A percentile compares a stretch with the other conserved stretches of the same genome.
These are phyloP conservation scores for Neopestalotiopsis clavispora DNA, from an alignment of 2,329 filamentous ascomycete genomes.

Conservation along the genomic window DNA sequence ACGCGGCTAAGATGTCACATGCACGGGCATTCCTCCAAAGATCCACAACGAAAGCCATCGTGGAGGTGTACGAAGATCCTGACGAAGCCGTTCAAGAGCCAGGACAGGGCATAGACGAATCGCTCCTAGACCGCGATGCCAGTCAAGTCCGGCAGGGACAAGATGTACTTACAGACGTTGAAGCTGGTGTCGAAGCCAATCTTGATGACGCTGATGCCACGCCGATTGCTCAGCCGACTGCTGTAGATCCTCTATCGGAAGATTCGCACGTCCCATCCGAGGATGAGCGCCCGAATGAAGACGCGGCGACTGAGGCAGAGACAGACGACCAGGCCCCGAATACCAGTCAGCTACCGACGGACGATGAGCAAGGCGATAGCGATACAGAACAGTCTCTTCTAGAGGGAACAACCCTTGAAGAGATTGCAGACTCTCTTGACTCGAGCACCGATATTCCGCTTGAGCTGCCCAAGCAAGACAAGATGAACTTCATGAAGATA, in stretches of 20 bases:
- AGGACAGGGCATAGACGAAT: slow-evolving; percentile 69
- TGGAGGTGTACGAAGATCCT: slow-evolving; percentile 94
- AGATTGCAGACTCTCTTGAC: slow-evolving; percentile 67
- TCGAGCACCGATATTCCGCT: slow-evolving; percentile 64
- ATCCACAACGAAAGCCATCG: slow-evolving; percentile 91
- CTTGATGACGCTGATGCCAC: slow-evolving; percentile 7
- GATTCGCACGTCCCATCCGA: slow-evolving; percentile 33
- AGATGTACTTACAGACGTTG: background rate
- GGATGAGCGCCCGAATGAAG: slow-evolving; percentile 28
- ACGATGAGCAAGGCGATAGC: slow-evolving; percentile 71
- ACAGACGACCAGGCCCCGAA: slow-evolving; percentile 48
- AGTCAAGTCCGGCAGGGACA: slow-evolving; percentile 16
- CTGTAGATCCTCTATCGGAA: background rate
- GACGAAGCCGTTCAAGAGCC: slow-evolving; percentile 89
- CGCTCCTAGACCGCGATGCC: slow-evolving; percentile 38
- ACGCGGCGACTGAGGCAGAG: slow-evolving; percentile 46
- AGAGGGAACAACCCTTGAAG: slow-evolving; percentile 71
- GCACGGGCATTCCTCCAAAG: slow-evolving; percentile 83
- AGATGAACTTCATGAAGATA: slow-evolving; percentile 92
- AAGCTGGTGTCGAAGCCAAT: background rate
- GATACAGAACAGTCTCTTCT: slow-evolving; percentile 73
- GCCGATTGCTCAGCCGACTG: slow-evolving; percentile 3
- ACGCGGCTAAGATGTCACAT: slow-evolving; percentile 75
- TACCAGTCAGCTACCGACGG: slow-evolving; percentile 65
- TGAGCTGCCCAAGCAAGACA: slow-evolving; percentile 90